Evolutionary conservation across 192 early-diverging fungal genomes (phyloP).

Genomic region (Cladochytrium replicatum): DNA sequence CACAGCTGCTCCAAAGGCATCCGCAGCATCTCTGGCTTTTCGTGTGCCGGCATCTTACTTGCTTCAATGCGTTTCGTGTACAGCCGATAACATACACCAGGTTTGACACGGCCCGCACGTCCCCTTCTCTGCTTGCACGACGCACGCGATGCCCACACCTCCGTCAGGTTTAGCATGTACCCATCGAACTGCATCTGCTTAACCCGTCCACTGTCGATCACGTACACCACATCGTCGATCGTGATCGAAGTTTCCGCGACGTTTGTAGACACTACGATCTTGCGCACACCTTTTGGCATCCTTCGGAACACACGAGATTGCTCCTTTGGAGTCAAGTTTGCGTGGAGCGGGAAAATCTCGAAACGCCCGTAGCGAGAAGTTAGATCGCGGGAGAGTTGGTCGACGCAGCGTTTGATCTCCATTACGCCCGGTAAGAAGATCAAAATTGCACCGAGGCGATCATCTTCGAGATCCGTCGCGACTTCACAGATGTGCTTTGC

Average conservation of each 20-base stretch:
- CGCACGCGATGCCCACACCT: constrained; percentile 58
- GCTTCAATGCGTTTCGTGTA: constrained; percentile 22
- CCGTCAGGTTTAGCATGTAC: constrained; percentile 30
- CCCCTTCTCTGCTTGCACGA: constrained; percentile 64
- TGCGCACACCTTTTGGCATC: constrained; percentile 37
- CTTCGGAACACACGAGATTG: constrained; percentile 55
- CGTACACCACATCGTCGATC: constrained; percentile 62
- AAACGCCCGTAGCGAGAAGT: neutral
- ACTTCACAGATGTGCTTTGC: constrained; percentile 34
- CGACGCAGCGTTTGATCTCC: constrained; percentile 56
- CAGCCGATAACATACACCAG: constrained; percentile 60
- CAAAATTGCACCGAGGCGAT: constrained; percentile 51
- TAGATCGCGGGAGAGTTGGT: constrained; percentile 27
- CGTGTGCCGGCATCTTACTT: constrained; percentile 31
- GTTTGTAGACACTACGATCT: constrained; percentile 74
- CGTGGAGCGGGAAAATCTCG: constrained; percentile 49
- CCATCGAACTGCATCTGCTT: constrained; percentile 49
- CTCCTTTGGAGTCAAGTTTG: constrained; percentile 39
- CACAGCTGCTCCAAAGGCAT: constrained; percentile 79
- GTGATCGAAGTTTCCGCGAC: constrained; percentile 71
- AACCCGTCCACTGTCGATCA: constrained; percentile 67
- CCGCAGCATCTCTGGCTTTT: constrained; percentile 70
- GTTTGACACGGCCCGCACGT: constrained; percentile 73
- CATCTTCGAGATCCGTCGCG: constrained; percentile 12
- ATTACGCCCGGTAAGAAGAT: constrained; percentile 54